Conservation (phyloP, 2,329 filamentous ascomycete genomes). For the Lachnellula subtilissima region DNA sequence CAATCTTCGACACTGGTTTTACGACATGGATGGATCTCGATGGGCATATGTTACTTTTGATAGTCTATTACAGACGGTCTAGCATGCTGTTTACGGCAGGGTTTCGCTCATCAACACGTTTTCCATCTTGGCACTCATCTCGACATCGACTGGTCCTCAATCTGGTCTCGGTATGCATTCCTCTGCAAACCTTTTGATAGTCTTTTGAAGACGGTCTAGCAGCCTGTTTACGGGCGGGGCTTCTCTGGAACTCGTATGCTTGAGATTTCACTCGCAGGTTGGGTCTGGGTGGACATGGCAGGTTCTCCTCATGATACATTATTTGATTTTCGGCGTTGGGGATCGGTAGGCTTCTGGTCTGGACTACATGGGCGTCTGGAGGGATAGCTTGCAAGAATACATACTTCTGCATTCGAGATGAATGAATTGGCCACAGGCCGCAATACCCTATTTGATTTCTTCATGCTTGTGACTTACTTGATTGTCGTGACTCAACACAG, state of each 20-base stretch:
- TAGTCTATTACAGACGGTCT: slow-evolving; percentile 33
- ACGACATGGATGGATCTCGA: slow-evolving; percentile 6
- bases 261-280: slow-evolving; percentile 21
- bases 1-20: slow-evolving; percentile 16
- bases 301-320: slow-evolving; percentile 5
- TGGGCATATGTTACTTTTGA: slow-evolving; percentile 32
- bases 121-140: slow-evolving; percentile 12
- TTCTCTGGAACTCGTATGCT: slow-evolving; percentile 16
- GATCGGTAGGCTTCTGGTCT: slow-evolving; percentile 17
- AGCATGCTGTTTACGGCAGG: slow-evolving; percentile 35
- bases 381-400: slow-evolving; percentile 8
- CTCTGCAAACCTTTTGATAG: slow-evolving; percentile 32
- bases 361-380: slow-evolving; percentile 22
- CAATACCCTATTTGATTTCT: background rate
- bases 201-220: slow-evolving; percentile 32
- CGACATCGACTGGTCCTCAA: slow-evolving; percentile 18
- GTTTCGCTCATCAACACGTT: slow-evolving; percentile 24
- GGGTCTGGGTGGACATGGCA: slow-evolving; percentile 10
- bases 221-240: slow-evolving; percentile 35
- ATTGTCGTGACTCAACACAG: no score
- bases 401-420: slow-evolving; percentile 16
- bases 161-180: slow-evolving; percentile 19
- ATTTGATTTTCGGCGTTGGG: slow-evolving; percentile 20
- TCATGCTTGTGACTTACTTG: background rate
- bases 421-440: slow-evolving; percentile 20